Conservation (phyloP, 2,329 filamentous ascomycete genomes). For the Hypoxylon sp. region DNA sequence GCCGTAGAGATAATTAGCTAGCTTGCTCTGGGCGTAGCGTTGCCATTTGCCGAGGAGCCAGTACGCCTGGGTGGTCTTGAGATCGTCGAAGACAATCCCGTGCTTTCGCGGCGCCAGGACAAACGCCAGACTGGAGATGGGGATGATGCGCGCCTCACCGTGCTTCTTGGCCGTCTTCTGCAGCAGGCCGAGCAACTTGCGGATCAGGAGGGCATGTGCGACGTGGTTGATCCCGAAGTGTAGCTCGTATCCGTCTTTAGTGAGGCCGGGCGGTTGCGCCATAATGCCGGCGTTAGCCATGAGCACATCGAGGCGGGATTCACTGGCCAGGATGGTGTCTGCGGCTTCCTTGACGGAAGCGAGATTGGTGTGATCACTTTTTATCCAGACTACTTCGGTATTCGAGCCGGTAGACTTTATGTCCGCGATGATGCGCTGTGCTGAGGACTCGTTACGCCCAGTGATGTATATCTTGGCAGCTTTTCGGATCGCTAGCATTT, state of each 20-base stretch:
- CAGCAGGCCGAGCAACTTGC: slow-evolving; percentile 37
- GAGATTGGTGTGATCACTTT: slow-evolving; percentile 27
- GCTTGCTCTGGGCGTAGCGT: slow-evolving; percentile 56
- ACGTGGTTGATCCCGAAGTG: slow-evolving; percentile 62
- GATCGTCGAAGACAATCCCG: slow-evolving; percentile 39
- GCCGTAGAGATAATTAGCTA: slow-evolving; percentile 55
- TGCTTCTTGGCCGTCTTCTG: slow-evolving; percentile 27
- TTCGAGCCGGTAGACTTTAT: slow-evolving; percentile 21
- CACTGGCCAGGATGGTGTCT: slow-evolving; percentile 49
- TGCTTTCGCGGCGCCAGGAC: slow-evolving; percentile 15
- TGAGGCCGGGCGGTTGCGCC: slow-evolving; percentile 53
- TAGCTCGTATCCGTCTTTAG: slow-evolving; percentile 60
- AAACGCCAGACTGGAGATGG: slow-evolving; percentile 28
- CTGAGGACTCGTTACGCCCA: slow-evolving; percentile 18
- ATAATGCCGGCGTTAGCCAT: slow-evolving; percentile 61
- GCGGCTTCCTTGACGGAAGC: slow-evolving; percentile 50
- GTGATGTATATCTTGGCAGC: slow-evolving; percentile 30
- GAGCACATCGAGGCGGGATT: slow-evolving; percentile 58
- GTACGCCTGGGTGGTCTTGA: slow-evolving; percentile 30
- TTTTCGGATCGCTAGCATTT: slow-evolving; percentile 30
- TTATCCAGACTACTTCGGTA: slow-evolving; percentile 28
- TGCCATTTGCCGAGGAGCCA: slow-evolving; percentile 35
- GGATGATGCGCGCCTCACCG: slow-evolving; percentile 37
- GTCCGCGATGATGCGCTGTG: slow-evolving; percentile 14
- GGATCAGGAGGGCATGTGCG: slow-evolving; percentile 58